Conservation (phyloP, 202 grass and related monocot genomes). For the Zoysia matrella region DNA sequence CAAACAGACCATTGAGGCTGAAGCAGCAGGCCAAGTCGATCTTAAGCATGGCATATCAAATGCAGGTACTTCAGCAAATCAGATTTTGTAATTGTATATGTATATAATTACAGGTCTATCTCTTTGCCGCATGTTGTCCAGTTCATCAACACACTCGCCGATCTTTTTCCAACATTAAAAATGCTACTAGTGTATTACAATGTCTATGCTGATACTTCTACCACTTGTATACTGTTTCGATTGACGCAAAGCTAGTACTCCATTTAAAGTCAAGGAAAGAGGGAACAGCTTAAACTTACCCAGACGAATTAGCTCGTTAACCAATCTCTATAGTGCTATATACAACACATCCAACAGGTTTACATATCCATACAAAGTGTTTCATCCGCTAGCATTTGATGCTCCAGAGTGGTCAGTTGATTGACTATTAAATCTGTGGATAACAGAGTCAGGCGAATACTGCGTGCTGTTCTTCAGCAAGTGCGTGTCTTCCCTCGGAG, state of each 20-base stretch:
- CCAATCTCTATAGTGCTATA: slow-evolving; percentile 43
- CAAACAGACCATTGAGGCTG: background rate
- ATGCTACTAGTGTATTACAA: background rate
- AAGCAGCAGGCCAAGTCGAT: background rate
- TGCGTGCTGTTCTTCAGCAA: slow-evolving; percentile 46
- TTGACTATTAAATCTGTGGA: slow-evolving; percentile 60
- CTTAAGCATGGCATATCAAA: background rate
- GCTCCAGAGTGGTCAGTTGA: slow-evolving; percentile 53
- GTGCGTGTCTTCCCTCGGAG: slow-evolving; percentile 46
- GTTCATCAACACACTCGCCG: background rate
- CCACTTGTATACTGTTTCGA: background rate
- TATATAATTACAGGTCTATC: background rate
- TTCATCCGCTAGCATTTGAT: slow-evolving; percentile 61
- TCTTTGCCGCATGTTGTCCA: background rate
- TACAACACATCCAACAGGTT: slow-evolving; percentile 48
- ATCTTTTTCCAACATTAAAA: background rate
- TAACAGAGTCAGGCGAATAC: slow-evolving; percentile 66
- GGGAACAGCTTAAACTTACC: background rate
- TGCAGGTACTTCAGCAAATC: background rate
- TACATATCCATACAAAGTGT: slow-evolving; percentile 25
- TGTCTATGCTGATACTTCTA: too few relatives aligned
- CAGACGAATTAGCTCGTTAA: slow-evolving; percentile 35
- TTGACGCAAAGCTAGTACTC: background rate
- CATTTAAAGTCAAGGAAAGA: background rate
- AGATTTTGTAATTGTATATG: too few relatives aligned